Evolutionary conservation across 106 monocot genomes (phyloP), one percentile per base, ranked within the genome.

Genomic region (Acanthochlamys bracteata): DNA sequence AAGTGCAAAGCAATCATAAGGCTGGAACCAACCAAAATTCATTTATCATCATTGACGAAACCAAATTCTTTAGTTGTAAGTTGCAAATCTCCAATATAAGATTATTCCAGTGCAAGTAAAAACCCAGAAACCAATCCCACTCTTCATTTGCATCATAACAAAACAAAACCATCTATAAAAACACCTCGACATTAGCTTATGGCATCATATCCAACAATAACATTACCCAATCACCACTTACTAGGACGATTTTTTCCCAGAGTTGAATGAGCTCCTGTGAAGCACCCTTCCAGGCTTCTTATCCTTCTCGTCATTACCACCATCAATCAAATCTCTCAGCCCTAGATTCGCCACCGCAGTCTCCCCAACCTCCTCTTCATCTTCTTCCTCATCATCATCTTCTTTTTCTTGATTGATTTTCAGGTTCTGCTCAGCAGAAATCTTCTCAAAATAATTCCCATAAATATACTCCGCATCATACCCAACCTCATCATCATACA

Each of bases 391-490:
- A 21, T 39, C 65, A 4, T 27, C 54, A 33, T 33, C 54, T 14
- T 55, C 55, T 10, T 20, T 20, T 10, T 55, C 55, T 20, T 22
- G 11, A 55, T 55, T 25, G 6, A 33, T 1, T 33, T 33, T 33
- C 33, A 33, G 4, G n/a, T 46, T 62, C 53, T 67, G 77, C 60
- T 77, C 71, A 11, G 68, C 77, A 27, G 61, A n/a, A 23, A 92
- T 59, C 63, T 75, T 72, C 77, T 98, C 96, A 43, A 98, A 92
- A 72, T 98, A 79, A 67, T 88, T 98, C 40, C 96, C 96, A 17
- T 98, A 98, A 10, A 98, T 70, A 42, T 98, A 98, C 77, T 98
- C 96, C 2, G 96, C 84, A 0, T 75, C 71, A 69, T 85, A 92
- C 21, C 96, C 96, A 27, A 79, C 83, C 63, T 85, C 85, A 65